Evolutionary conservation across 495 filamentous ascomycete genomes (phyloP).

Genomic region (Penicilliopsis zonata): DNA sequence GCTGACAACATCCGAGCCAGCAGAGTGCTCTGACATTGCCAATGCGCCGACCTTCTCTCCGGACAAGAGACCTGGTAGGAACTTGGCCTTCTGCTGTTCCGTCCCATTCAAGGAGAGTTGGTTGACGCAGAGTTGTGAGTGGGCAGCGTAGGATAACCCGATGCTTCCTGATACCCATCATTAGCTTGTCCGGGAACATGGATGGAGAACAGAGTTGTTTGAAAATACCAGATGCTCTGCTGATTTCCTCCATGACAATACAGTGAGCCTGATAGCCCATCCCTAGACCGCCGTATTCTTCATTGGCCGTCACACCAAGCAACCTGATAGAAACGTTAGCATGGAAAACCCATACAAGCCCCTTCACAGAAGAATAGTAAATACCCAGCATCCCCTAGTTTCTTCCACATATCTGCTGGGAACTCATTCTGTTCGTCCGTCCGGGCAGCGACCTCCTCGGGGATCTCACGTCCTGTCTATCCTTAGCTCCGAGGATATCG

Average conservation of each 20-base stretch:
- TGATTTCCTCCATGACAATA: conserved; percentile 87
- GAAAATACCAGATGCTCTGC: conserved; percentile 46
- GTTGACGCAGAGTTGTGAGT: conserved; percentile 94
- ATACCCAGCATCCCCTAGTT: conserved; percentile 74
- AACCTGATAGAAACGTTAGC: conserved; percentile 34
- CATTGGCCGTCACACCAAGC: conserved; percentile 87
- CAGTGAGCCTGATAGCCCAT: conserved; percentile 98
- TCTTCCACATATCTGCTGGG: conserved; percentile 83
- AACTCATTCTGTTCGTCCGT: conserved; percentile 86
- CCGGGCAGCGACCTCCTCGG: conserved; percentile 65
- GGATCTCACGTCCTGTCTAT: conserved; percentile 43
- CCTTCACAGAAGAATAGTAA: not conserved
- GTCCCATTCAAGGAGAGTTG: conserved; percentile 89
- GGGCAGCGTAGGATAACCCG: conserved; percentile 85
- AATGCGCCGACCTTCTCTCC: conserved; percentile 79
- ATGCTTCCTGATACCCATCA: conserved; percentile 52
- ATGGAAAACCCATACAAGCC: conserved; percentile 2
- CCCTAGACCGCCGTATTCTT: conserved; percentile 79
- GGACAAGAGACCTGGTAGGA: conserved; percentile 69
- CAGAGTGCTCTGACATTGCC: conserved; percentile 89
- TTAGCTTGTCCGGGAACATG: no score
- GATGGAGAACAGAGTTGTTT: not conserved
- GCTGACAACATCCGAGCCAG: conserved; percentile 87
- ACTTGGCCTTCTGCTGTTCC: conserved; percentile 61
- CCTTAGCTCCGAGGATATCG: not conserved